Conservation (phyloP, 805 yeast species). For the Schwanniomyces yamadae region DNA sequence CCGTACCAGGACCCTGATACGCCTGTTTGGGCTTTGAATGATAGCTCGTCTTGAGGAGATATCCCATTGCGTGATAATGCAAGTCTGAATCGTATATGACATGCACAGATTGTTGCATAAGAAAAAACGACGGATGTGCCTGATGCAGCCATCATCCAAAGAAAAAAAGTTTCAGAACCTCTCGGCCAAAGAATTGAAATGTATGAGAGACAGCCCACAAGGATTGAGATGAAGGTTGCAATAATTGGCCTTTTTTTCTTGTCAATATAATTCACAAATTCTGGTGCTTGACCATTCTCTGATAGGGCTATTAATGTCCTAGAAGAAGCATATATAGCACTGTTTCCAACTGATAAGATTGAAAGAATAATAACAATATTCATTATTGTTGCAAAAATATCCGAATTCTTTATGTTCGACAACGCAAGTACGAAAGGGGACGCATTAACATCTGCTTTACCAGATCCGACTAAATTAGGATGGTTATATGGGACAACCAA, state of each 20-base stretch:
- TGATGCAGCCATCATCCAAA: conserved; percentile 30
- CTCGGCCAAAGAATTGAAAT: conserved; percentile 7
- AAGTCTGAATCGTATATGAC: conserved; percentile 30
- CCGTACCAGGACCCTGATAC: conserved; percentile 35
- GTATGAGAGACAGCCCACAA: conserved; percentile 8
- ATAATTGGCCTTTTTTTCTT: conserved; percentile 10
- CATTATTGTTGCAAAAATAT: conserved; percentile 19
- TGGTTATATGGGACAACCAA: conserved; percentile 14
- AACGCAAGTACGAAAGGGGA: conserved; percentile 28
- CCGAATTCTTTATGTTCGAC: conserved; percentile 15
- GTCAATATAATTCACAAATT: conserved; percentile 8
- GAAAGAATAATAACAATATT: conserved; percentile 22
- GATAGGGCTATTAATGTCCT: conserved; percentile 23
- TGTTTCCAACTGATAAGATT: conserved; percentile 24
- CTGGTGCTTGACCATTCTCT: conserved; percentile 21
- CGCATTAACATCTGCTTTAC: conserved; percentile 17
- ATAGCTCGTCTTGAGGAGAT: conserved; percentile 27
- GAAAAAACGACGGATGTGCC: conserved; percentile 29
- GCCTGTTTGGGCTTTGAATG: conserved; percentile 26
- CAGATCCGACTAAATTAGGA: conserved; percentile 8
- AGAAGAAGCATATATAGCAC: conserved; percentile 23
- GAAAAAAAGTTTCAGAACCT: conserved; percentile 19
- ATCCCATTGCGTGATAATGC: conserved; percentile 23
- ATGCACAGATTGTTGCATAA: conserved; percentile 31
- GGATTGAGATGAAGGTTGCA: conserved; percentile 6